A percentile compares a stretch with the other conserved stretches of the same genome.
These are phyloP conservation scores for Colletotrichum falcatum DNA, from an alignment of 2,329 filamentous ascomycete species.

Conservation along the genomic window DNA sequence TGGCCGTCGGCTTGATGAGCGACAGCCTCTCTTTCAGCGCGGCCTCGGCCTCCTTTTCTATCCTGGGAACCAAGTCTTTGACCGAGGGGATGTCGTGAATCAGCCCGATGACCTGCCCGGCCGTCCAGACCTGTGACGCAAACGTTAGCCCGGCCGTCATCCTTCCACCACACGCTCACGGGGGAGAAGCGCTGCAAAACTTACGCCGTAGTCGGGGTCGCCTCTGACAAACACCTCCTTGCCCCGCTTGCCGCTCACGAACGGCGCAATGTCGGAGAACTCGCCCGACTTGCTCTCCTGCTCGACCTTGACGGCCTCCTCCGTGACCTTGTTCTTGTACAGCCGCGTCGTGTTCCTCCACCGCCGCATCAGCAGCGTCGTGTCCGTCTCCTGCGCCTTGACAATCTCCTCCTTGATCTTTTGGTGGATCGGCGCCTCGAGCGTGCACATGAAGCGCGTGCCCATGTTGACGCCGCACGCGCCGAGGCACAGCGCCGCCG, in stretches of 20 bases:
- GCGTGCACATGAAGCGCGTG: conserved; percentile 95
- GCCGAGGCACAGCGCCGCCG: conserved; percentile 88
- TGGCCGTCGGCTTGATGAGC: conserved; percentile 68
- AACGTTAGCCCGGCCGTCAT: conserved; percentile 10
- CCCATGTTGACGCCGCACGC: conserved; percentile 99
- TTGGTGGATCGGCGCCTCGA: conserved; percentile 90
- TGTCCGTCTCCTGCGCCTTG: conserved; percentile 88
- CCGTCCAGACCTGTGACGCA: conserved; percentile 84
- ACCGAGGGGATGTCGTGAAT: conserved; percentile 88
- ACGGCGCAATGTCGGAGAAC: conserved; percentile 88
- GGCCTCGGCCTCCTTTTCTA: conserved; percentile 81
- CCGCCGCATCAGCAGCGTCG: conserved; percentile 84
- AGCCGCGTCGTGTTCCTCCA: conserved; percentile 94
- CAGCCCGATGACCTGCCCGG: conserved; percentile 92
- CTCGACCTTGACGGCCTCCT: conserved; percentile 86
- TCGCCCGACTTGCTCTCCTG: conserved; percentile 84
- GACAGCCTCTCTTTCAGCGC: conserved; percentile 70
- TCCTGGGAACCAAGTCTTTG: conserved; percentile 74
- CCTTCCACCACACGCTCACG: conserved; percentile 23
- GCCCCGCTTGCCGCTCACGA: conserved; percentile 90
- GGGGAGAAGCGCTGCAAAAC: conserved; percentile 53
- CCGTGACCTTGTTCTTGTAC: conserved; percentile 90
- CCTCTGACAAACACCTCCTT: conserved; percentile 93
- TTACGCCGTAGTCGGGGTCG: conserved; percentile 88
- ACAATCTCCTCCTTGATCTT: conserved; percentile 97